Evolutionary conservation across 768 basidiomycete genomes (phyloP), one percentile per base, ranked within the genome.

Genomic region (Suillus spraguei): DNA sequence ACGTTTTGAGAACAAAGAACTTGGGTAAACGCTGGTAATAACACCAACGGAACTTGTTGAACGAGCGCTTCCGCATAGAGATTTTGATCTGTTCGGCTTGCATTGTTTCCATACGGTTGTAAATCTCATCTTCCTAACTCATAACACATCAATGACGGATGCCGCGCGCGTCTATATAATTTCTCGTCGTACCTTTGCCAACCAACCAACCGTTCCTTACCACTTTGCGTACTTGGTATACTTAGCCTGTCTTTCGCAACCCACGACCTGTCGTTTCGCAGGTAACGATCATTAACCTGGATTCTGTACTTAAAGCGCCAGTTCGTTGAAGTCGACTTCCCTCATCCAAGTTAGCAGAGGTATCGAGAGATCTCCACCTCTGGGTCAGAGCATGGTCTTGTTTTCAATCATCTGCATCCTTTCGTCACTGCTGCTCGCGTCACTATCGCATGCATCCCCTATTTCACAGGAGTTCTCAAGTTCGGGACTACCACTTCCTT

Each of bases 381-480:
- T 35, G 36, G 50, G 63, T 17, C 38, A 44, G 24, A 70, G 61
- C 67, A 81, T 82, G 79, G 68, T 81, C 66, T 69, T 67, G 61
- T 62, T 76, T 62, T 63, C 72, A 71, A 67, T 75, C 72, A 66
- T 79, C 63, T 59, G 50, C 22, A 53, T 63, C 50, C 36, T 76
- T 62, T 65, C 75, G 41, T 69, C 70, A 64, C 63, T 80, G 49
- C 68, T 79, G 38, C 61, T 76, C 61, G 52, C 69, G 60, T 69
- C 76, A 41, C 70, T 65, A 33, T 68, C 65, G 35, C 68, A 63
- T 67, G 83, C 74, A 60, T 74, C 71, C 65, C 80, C 75, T 22
- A 59, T 68, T 39, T 63, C 66, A 49, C 59, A 60, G 11, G 47
- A 13, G 33, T 44, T 39, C 20, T 42, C 59, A 35, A 50, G 64